Evolutionary conservation across 305 asterid species (phyloP).

Genomic region (Fraxinus albicans): DNA sequence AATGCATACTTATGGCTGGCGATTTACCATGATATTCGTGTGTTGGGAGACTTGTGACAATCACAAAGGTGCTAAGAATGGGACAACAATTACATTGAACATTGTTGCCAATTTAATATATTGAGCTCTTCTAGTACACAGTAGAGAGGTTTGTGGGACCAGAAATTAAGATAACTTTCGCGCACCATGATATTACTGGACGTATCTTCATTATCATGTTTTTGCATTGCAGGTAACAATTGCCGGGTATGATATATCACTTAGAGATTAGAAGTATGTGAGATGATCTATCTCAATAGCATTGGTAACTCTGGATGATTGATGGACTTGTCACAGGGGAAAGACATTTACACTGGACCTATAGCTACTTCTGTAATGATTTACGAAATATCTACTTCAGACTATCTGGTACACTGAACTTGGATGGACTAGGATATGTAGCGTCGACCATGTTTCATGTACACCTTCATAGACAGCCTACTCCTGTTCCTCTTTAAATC

Average conservation of each 20-base stretch:
- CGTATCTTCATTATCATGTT: not conserved
- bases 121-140: not conserved
- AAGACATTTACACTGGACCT: not conserved
- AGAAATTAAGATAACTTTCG: not conserved
- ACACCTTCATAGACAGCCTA: not conserved
- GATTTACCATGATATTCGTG: not conserved
- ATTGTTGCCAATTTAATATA: not conserved
- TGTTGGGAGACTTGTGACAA: not conserved
- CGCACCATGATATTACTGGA: not conserved
- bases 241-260: not conserved
- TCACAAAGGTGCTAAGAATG: not conserved
- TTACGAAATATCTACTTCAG: not conserved
- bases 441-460: not conserved
- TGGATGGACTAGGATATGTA: not conserved
- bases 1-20: not conserved
- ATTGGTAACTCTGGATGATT: not conserved
- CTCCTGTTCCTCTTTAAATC: not conserved
- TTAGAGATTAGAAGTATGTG: not conserved
- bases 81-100: not conserved
- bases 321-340: not conserved
- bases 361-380: not conserved
- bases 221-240: not conserved
- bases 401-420: not conserved
- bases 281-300: not conserved
- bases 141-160: not conserved